A percentile compares a stretch with the other conserved stretches of the same genome.
phyloP scores from a whole-genome alignment of 2,329 filamentous ascomycete species.

The Bipolaris cookei region DNA sequence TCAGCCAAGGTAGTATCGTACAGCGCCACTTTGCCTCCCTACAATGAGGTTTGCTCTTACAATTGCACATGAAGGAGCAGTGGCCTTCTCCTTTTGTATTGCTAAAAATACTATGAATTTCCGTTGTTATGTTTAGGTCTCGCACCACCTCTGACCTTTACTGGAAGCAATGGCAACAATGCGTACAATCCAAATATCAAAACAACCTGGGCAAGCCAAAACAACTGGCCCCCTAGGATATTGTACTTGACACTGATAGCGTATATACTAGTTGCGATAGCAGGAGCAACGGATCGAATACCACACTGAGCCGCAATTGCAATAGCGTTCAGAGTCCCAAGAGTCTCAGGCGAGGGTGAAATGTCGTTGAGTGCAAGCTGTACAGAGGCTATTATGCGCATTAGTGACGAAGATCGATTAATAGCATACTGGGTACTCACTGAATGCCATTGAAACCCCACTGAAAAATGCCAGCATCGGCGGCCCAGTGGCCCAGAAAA shows the following conservation, averaged over 20 bases:
- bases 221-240: slow-evolving; percentile 68
- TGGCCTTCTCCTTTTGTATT: neutral
- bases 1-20: neutral
- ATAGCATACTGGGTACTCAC: slow-evolving; percentile 37
- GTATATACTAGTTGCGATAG: slow-evolving; percentile 69
- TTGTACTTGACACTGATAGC: slow-evolving; percentile 69
- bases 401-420: slow-evolving; percentile 5
- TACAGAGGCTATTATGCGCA: slow-evolving; percentile 56
- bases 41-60: too few relatives aligned
- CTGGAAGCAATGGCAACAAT: slow-evolving; percentile 31
- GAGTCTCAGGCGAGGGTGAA: slow-evolving; percentile 65
- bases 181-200: slow-evolving; percentile 27
- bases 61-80: neutral
- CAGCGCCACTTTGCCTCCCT: neutral
- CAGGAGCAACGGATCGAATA: slow-evolving; percentile 70
- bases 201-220: slow-evolving; percentile 64
- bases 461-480: slow-evolving; percentile 1
- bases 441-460: slow-evolving; percentile 51
- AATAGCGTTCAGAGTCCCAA: slow-evolving; percentile 75
- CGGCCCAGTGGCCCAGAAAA: slow-evolving; percentile 65
- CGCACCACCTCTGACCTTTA: slow-evolving; percentile 29
- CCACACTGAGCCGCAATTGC: slow-evolving; percentile 67
- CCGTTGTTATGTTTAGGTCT: neutral
- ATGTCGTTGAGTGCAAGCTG: slow-evolving; percentile 79
- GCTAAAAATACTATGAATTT: neutral